Percentiles rank a stretch among this genome's conserved stretches.
These are phyloP conservation scores for Pterula multifida DNA, from an alignment of 1,284 basidiomycete genomes.

Conservation along the genomic window DNA sequence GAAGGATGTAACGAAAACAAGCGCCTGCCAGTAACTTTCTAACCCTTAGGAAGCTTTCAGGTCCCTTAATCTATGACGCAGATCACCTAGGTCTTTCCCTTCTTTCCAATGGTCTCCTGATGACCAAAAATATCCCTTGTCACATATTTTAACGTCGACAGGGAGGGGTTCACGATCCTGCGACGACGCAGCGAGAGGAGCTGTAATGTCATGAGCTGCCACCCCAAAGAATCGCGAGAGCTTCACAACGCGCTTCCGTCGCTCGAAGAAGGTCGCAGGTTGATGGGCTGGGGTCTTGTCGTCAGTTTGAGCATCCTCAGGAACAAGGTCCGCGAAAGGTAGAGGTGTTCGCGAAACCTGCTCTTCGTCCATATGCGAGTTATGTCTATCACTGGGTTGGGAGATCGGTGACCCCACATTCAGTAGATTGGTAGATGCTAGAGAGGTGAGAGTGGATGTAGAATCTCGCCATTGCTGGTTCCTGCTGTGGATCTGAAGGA, in stretches of 20 bases:
- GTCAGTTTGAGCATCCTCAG: not conserved
- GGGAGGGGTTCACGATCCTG: constrained; percentile 9
- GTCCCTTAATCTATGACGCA: constrained; percentile 35
- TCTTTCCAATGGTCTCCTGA: constrained; percentile 17
- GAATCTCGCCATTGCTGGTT: constrained; percentile 10
- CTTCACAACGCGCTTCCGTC: constrained; percentile 38
- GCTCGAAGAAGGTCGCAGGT: constrained; percentile 23
- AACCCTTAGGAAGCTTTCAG: constrained; percentile 26
- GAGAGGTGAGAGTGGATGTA: constrained; percentile 8
- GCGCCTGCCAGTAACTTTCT: not conserved
- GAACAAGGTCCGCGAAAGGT: not conserved
- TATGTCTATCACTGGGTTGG: not conserved
- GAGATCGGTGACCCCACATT: not conserved
- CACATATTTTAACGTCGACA: constrained; percentile 26
- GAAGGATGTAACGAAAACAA: not conserved
- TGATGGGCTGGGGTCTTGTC: not conserved
- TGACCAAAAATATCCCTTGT: constrained; percentile 28
- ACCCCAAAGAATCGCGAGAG: constrained; percentile 50
- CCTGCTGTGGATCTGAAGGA: constrained; percentile 14
- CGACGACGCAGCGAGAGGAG: constrained; percentile 12
- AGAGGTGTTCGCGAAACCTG: not conserved
- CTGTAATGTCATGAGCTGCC: constrained; percentile 31
- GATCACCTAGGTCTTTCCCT: constrained; percentile 26
- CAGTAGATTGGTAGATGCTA: not conserved
- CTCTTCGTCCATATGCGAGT: not conserved